Conservation (phyloP, 148 eudicot species). For the Talinum fruticosum region DNA sequence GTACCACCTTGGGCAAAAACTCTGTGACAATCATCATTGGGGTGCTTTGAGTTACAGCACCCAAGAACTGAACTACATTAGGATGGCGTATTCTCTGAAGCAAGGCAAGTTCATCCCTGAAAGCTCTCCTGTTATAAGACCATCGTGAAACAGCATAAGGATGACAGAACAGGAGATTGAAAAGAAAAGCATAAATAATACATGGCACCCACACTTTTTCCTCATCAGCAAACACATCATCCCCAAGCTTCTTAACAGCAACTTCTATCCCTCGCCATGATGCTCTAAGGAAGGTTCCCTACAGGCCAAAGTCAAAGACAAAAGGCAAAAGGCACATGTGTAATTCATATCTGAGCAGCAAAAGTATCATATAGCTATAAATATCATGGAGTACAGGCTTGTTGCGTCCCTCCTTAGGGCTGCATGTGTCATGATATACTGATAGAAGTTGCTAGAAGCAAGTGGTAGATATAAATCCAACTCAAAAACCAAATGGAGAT, state of each 20-base stretch:
- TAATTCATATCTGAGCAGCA: no score
- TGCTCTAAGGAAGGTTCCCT: constrained; percentile 45
- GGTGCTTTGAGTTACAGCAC: constrained; percentile 89
- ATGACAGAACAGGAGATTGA: not conserved
- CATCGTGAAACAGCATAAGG: not conserved
- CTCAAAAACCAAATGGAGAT: no score
- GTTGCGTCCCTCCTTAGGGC: no score
- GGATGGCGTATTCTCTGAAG: constrained; percentile 91
- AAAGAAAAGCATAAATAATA: no score
- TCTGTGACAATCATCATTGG: constrained; percentile 98
- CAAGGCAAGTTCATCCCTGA: constrained; percentile 71
- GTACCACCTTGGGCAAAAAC: constrained; percentile 95
- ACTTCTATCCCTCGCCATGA: constrained; percentile 46
- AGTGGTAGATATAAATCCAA: no score
- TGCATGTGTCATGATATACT: no score
- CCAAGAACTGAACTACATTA: constrained; percentile 90
- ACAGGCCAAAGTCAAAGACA: not conserved
- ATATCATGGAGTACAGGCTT: no score
- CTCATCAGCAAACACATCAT: constrained; percentile 36
- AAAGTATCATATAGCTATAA: no score
- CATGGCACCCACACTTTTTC: constrained; percentile 40
- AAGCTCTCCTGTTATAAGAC: constrained; percentile 63
- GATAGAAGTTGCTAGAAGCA: no score
- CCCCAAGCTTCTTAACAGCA: constrained; percentile 37
- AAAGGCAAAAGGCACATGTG: not conserved